Evolutionary conservation across 2,329 filamentous ascomycete genomes (phyloP).

Genomic region (Fusarium anguioides): DNA sequence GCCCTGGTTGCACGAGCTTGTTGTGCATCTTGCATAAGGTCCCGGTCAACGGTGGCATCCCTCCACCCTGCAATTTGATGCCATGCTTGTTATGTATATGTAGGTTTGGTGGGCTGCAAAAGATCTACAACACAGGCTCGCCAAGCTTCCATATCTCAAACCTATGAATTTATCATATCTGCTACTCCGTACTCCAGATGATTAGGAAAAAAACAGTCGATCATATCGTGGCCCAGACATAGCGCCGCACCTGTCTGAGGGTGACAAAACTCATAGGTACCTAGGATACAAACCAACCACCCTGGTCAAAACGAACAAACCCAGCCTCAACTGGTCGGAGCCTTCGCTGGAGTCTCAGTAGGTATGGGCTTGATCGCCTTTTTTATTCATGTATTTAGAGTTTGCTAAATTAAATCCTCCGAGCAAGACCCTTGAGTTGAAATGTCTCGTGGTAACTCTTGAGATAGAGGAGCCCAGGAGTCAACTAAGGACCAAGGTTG

Average conservation of each 20-base stretch:
- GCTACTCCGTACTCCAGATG: no score
- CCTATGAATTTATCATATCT: background rate
- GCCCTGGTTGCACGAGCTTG: conserved; percentile 39
- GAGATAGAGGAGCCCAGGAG: conserved; percentile 8
- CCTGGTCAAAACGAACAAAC: conserved; percentile 22
- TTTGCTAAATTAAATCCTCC: conserved; percentile 9
- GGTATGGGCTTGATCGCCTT: background rate
- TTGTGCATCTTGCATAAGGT: conserved; percentile 45
- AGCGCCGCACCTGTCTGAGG: conserved; percentile 11
- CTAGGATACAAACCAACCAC: conserved; percentile 13
- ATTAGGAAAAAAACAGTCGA: no score
- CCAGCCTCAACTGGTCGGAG: conserved; percentile 12
- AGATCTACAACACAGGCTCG: conserved; percentile 43
- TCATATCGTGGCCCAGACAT: conserved; percentile 1
- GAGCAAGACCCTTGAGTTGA: conserved; percentile 15
- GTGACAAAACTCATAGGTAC: conserved; percentile 11
- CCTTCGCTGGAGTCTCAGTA: conserved; percentile 13
- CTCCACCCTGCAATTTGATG: conserved; percentile 27
- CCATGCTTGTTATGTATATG: background rate
- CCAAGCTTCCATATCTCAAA: conserved; percentile 24
- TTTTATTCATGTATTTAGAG: conserved; percentile 8
- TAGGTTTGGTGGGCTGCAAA: conserved; percentile 41
- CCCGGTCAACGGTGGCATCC: conserved; percentile 41
- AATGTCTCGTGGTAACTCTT: background rate
- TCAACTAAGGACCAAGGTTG: conserved; percentile 10